These are phyloP conservation scores for Exutisphaerella laricina DNA, from an alignment of 2,329 filamentous ascomycete genomes.

Conservation along the genomic window DNA sequence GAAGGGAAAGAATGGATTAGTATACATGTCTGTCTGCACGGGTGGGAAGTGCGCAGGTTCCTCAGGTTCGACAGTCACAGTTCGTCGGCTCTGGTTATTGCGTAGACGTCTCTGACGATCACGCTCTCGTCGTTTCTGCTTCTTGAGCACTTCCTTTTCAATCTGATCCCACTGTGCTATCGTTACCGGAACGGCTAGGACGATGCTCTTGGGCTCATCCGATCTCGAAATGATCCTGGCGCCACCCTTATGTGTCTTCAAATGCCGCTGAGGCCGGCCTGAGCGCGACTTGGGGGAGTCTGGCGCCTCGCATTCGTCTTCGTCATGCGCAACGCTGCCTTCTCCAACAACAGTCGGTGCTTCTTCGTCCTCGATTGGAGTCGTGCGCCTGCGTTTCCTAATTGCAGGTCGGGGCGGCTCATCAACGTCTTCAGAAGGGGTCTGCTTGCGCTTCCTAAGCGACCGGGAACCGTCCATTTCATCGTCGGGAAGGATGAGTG, in stretches of 20 bases:
- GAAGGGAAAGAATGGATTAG: conserved; percentile 79
- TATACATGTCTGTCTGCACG: conserved; percentile 58
- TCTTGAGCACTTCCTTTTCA: conserved; percentile 45
- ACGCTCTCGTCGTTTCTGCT: conserved; percentile 45
- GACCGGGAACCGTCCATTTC: conserved; percentile 70
- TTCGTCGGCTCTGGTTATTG: conserved; percentile 40
- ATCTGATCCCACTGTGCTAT: conserved; percentile 33
- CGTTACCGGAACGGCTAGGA: conserved; percentile 46
- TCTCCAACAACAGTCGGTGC: conserved; percentile 18
- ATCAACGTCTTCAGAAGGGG: conserved; percentile 58
- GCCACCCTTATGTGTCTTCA: conserved; percentile 37
- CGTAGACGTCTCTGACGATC: conserved; percentile 36
- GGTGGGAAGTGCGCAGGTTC: conserved; percentile 50
- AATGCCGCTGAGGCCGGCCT: conserved; percentile 55
- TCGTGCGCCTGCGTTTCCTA: conserved; percentile 40
- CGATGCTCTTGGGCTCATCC: conserved; percentile 41
- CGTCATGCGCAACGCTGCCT: conserved; percentile 20
- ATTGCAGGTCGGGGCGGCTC: conserved; percentile 33
- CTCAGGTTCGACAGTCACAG: conserved; percentile 36
- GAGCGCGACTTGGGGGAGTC: conserved; percentile 30
- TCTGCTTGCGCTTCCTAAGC: conserved; percentile 74
- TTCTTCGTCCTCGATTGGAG: conserved; percentile 27
- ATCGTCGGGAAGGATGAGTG: conserved; percentile 65
- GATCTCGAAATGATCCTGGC: conserved; percentile 27
- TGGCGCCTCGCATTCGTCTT: conserved; percentile 18